phyloP scores from a whole-genome alignment of 2,329 filamentous ascomycete genomes.

The Colletotrichum caudatum region DNA sequence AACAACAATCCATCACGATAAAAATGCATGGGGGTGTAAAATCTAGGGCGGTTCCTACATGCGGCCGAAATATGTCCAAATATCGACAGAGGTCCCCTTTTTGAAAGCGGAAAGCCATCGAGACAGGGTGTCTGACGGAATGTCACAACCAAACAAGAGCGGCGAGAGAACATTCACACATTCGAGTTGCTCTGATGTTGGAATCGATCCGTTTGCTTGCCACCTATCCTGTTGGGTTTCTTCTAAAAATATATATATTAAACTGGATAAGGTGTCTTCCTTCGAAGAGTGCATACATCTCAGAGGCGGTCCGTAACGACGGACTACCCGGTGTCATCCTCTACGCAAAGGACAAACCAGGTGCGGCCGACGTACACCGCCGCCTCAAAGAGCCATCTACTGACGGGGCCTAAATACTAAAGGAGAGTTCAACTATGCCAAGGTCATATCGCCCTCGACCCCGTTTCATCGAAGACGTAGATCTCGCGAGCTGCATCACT shows the following conservation, averaged over 20 bases:
- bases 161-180: not conserved
- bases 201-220: not conserved
- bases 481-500: constrained; percentile 47
- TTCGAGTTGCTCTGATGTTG: not conserved
- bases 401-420: no score
- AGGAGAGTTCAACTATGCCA: no score
- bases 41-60: not conserved
- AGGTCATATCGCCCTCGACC: no score
- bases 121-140: not conserved
- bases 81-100: not conserved
- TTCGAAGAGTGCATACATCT: constrained; percentile 6
- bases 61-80: not conserved
- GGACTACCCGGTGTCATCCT: no score
- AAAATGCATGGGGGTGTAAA: not conserved
- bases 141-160: not conserved
- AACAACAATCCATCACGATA: not conserved
- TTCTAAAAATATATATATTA: no score
- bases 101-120: not conserved
- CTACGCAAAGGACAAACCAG: no score
- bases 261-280: constrained; percentile 13
- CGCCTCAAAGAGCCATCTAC: no score
- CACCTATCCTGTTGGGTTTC: not conserved
- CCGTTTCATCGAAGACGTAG: constrained; percentile 19
- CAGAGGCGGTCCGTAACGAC: no score
- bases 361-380: no score